Base-by-base conservation (phyloP, 371 early-diverging fungal species). In the Mortierella sp. region DNA sequence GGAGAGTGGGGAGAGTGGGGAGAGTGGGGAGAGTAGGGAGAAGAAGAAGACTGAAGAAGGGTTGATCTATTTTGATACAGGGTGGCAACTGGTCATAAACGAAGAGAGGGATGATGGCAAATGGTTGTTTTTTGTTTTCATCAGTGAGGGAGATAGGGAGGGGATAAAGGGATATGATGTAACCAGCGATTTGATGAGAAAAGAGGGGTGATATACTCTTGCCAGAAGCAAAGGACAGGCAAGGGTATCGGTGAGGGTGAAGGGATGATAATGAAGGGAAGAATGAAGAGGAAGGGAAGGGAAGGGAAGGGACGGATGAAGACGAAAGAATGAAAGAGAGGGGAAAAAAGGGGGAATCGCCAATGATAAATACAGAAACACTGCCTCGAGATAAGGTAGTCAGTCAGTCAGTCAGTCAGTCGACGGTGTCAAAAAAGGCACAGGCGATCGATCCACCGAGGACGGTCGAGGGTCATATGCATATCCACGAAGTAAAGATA, bases 151-250 rank as follows among this genome's bases (percentile, higher is more conserved):
- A 65, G 22, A 45, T 44, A 37, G 31, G 43, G 43, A 16, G 34
- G 24, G 22, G 16, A 22, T 14, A 47, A 19, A 34, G 48, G 29
- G 16, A 43, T 39, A 4, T 26, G 66, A 29, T 7, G 29, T 13
- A 47, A 26, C 16, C n/a, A n/a, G n/a, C n/a, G n/a, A n/a, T n/a
- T n/a, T n/a, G n/a, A n/a, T n/a, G 31, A 31, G 16, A 37, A 6
- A 37, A 34, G 31, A 61, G 6, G 22, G 10, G 37, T 34, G 8
- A 37, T 16, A 31, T 24, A 11, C 64, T 64, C 64, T 64, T 64
- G 64, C 64, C 64, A 40, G 64, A 63, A 63, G 40, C 40, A n/a
- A 6, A 34, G 58, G 58, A 13, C 29, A 55, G 24, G 64, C 22
- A 41, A 26, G 64, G 41, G n/a, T 34, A n/a, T 19, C 10, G 16